Percentiles rank a stretch among this genome's conserved stretches.
Conservation (phyloP, 768 basidiomycete species). For the Lactifluus echinatus region DNA sequence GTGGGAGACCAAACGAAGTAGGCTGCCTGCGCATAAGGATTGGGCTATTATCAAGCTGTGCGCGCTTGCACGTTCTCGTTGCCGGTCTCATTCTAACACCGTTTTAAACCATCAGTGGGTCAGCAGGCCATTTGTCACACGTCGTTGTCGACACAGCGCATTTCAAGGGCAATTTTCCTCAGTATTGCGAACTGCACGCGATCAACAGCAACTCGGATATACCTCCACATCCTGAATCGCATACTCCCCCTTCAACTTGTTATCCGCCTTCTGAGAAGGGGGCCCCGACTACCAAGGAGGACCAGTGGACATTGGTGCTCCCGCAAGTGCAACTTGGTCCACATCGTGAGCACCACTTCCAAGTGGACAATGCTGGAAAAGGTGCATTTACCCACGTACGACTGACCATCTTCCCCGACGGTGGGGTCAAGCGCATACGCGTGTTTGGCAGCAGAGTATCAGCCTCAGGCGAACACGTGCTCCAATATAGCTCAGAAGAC, state of each 20-base stretch:
- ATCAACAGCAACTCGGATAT: constrained; percentile 31
- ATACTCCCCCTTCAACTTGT: constrained; percentile 15
- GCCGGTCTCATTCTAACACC: not conserved
- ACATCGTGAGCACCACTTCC: constrained; percentile 84
- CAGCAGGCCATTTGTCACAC: constrained; percentile 60
- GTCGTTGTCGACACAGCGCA: constrained; percentile 90
- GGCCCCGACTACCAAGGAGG: constrained; percentile 27
- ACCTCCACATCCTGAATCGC: constrained; percentile 18
- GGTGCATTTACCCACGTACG: constrained; percentile 72
- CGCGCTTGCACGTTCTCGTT: constrained; percentile 25
- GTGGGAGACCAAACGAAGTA: constrained; percentile 94
- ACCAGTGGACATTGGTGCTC: constrained; percentile 68
- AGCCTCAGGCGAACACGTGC: constrained; percentile 4
- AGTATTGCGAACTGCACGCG: constrained; percentile 75
- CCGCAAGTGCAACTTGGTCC: constrained; percentile 77
- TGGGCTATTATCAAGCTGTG: constrained; percentile 89
- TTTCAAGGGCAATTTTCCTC: constrained; percentile 95
- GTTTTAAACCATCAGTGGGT: constrained; percentile 42
- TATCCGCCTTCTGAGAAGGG: constrained; percentile 20
- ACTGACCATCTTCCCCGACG: constrained; percentile 88
- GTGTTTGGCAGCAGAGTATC: constrained; percentile 55
- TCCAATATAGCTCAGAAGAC: not conserved
- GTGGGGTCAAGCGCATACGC: constrained; percentile 90
- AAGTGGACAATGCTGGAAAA: constrained; percentile 56
- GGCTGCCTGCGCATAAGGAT: constrained; percentile 72